A percentile compares a stretch with the other conserved stretches of the same genome.
These are phyloP conservation scores for Anacardium occidentale DNA, from an alignment of 345 rosid species.

Conservation along the genomic window DNA sequence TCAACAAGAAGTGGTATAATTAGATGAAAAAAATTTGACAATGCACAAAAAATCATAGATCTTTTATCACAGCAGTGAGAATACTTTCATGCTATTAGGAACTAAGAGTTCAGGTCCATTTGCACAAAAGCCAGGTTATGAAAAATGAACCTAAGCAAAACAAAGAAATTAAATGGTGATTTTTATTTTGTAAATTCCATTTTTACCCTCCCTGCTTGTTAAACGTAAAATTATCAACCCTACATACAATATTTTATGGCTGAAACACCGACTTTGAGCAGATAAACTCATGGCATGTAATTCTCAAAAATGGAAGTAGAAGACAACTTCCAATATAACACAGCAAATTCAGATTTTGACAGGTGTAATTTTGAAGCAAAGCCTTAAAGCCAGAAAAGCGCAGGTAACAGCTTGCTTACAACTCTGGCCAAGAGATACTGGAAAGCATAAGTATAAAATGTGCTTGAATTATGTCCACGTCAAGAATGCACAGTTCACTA, in stretches of 20 bases:
- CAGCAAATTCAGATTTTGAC: neutral
- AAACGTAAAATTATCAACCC: neutral
- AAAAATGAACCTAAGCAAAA: neutral
- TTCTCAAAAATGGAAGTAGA: neutral
- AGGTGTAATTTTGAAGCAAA: neutral
- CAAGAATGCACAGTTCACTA: neutral
- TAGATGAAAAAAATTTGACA: neutral
- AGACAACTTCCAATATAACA: neutral
- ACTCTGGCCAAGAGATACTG: neutral
- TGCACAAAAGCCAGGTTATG: neutral
- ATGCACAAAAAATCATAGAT: neutral
- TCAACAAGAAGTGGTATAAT: neutral
- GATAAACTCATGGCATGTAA: neutral
- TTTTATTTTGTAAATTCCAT: too few species aligned
- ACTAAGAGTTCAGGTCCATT: neutral
- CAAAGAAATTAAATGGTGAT: neutral
- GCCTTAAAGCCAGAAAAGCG: neutral
- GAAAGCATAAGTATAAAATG: neutral
- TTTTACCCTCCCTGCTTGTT: too few species aligned
- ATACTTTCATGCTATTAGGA: neutral
- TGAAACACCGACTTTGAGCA: neutral
- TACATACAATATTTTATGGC: neutral
- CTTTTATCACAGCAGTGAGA: neutral
- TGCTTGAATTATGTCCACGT: neutral
- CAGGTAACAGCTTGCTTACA: neutral